Evolutionary conservation across 2,329 filamentous ascomycete genomes (phyloP).

Genomic region (Bipolaris oryzae): DNA sequence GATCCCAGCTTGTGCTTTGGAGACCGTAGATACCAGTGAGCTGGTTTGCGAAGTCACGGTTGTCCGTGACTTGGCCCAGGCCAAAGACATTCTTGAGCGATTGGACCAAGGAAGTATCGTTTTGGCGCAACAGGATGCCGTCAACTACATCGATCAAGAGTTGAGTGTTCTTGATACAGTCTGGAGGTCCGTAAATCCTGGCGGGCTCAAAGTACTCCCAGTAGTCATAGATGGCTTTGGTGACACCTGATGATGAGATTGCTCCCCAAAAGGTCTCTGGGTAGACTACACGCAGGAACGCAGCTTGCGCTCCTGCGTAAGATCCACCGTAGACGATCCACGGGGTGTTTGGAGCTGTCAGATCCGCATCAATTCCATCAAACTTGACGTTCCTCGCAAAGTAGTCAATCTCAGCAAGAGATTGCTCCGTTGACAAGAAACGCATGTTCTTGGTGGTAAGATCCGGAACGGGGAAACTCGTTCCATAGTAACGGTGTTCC

Average conservation of each 20-base stretch:
- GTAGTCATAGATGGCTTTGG: constrained; percentile 77
- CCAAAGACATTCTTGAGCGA: constrained; percentile 62
- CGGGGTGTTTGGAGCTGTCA: constrained; percentile 69
- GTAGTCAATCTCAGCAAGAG: constrained; percentile 79
- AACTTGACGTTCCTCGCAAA: constrained; percentile 78
- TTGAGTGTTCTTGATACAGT: constrained; percentile 70
- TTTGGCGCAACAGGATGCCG: constrained; percentile 60
- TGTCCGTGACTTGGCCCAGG: constrained; percentile 55
- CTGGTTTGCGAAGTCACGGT: constrained; percentile 60
- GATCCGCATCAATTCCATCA: constrained; percentile 67
- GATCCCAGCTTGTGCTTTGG: constrained; percentile 65
- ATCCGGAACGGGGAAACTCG: constrained; percentile 71
- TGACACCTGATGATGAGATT: constrained; percentile 81
- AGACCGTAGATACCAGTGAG: constrained; percentile 57
- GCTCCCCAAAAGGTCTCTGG: constrained; percentile 79
- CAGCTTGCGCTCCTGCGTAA: constrained; percentile 80
- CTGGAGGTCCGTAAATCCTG: constrained; percentile 60
- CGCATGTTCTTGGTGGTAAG: constrained; percentile 73
- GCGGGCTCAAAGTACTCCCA: constrained; percentile 69
- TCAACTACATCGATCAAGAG: constrained; percentile 65
- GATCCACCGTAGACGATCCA: constrained; percentile 85
- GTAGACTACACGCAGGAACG: constrained; percentile 76
- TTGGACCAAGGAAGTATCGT: constrained; percentile 51
- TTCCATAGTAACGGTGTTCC: constrained; percentile 87
- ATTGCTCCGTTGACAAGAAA: constrained; percentile 83